These are phyloP conservation scores for Pestalotiopsis sp. DNA, from an alignment of 2,329 filamentous ascomycete species.

Conservation along the genomic window DNA sequence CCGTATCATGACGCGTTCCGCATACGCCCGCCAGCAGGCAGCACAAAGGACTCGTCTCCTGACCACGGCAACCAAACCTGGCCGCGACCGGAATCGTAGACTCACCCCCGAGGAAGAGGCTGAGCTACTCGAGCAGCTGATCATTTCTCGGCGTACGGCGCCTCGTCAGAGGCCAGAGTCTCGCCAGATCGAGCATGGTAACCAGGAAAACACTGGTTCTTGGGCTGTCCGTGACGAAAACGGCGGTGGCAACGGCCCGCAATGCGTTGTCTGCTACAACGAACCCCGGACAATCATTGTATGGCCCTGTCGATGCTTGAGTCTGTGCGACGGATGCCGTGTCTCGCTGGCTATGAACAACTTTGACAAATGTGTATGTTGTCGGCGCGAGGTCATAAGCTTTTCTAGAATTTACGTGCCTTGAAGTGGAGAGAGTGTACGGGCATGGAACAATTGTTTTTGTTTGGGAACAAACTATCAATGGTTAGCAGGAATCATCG, in stretches of 20 bases:
- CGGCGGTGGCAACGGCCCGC: conserved; percentile 69
- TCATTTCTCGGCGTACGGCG: conserved; percentile 50
- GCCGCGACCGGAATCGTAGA: conserved; percentile 28
- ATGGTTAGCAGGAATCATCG: neutral
- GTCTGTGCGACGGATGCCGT: conserved; percentile 91
- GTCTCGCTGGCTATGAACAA: conserved; percentile 96
- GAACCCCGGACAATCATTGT: conserved; percentile 85
- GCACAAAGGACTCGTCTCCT: conserved; percentile 71
- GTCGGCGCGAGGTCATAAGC: conserved; percentile 81
- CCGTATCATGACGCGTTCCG: conserved; percentile 77
- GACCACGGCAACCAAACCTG: conserved; percentile 44
- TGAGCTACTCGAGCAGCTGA: conserved; percentile 59
- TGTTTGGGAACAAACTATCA: neutral
- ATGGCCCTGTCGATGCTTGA: conserved; percentile 95
- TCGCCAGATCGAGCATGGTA: conserved; percentile 12
- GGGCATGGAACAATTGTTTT: neutral
- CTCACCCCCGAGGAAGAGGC: conserved; percentile 60
- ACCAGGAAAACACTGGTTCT: conserved; percentile 29
- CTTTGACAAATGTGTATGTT: conserved; percentile 95
- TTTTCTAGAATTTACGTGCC: conserved; percentile 93
- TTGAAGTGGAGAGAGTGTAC: conserved; percentile 27
- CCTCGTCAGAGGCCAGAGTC: conserved; percentile 17
- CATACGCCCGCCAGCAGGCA: conserved; percentile 68
- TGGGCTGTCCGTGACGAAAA: conserved; percentile 73
- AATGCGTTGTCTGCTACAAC: conserved; percentile 91